Evolutionary conservation across 345 rosid genomes (phyloP).

Genomic region (Acer negundo): DNA sequence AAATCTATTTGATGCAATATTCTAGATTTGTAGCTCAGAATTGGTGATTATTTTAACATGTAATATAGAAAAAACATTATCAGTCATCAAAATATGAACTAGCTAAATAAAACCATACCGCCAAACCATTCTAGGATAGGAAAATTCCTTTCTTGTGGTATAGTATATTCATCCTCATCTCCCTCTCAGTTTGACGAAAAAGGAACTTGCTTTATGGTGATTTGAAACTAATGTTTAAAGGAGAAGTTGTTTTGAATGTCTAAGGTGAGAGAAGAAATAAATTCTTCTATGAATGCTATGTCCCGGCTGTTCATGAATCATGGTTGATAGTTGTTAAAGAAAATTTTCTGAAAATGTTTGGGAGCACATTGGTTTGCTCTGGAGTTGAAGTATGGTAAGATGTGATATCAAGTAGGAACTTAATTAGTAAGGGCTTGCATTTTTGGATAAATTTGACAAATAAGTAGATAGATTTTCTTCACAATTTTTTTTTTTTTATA

Average conservation of each 20-base stretch:
- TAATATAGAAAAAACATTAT: neutral
- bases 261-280: neutral
- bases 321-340: neutral
- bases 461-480: neutral
- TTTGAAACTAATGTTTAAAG: neutral
- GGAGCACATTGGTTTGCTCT: neutral
- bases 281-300: neutral
- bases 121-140: slow-evolving; percentile 6
- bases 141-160: neutral
- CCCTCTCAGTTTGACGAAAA: neutral
- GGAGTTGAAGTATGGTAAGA: neutral
- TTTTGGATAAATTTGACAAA: neutral
- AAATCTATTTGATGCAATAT: neutral
- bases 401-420: neutral
- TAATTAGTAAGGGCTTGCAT: neutral
- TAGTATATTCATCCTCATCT: neutral
- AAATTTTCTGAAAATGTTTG: neutral
- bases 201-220: neutral
- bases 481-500: neutral
- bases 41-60: neutral
- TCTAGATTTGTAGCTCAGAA: neutral
- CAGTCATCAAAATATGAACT: neutral
- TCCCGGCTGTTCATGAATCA: neutral
- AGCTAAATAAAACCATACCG: neutral
- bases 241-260: neutral